Evolutionary conservation across 768 basidiomycete species (phyloP).

Genomic region (Leccinum truebloodii): DNA sequence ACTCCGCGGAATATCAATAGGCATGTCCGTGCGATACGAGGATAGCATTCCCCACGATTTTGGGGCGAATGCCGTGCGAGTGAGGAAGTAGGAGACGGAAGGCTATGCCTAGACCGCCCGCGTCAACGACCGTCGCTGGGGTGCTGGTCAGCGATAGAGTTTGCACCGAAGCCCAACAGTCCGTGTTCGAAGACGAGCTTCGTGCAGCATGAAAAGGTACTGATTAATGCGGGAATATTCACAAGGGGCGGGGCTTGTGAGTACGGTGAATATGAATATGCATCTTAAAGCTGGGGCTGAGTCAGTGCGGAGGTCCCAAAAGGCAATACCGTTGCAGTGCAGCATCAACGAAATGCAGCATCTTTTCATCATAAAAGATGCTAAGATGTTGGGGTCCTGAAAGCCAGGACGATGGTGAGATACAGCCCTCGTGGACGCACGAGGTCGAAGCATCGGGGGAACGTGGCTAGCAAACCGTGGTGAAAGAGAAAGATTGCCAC

Average conservation of each 20-base stretch:
- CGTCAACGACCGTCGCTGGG: neutral
- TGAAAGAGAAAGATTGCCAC: neutral
- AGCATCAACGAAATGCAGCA: slow-evolving; percentile 1
- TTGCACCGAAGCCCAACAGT: slow-evolving; percentile 7
- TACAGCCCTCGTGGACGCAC: slow-evolving; percentile 4
- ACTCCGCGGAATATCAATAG: neutral
- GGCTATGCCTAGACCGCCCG: slow-evolving; percentile 5
- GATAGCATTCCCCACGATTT: slow-evolving; percentile 4
- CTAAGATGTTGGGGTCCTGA: neutral
- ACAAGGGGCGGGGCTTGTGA: neutral
- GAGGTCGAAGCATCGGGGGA: neutral
- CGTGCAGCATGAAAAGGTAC: neutral
- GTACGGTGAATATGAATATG: neutral
- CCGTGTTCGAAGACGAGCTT: neutral
- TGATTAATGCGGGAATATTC: slow-evolving; percentile 1
- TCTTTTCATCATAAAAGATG: slow-evolving; percentile 9
- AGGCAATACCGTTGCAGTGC: slow-evolving; percentile 18
- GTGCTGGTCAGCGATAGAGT: slow-evolving; percentile 10
- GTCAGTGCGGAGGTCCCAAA: neutral
- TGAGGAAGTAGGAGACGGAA: neutral
- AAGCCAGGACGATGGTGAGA: neutral
- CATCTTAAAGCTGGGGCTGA: neutral
- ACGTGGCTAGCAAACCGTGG: neutral
- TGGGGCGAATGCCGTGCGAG: slow-evolving; percentile 3
- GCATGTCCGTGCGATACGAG: neutral